Evolutionary conservation across 208 protist genomes (phyloP), one percentile per base, ranked within the genome.

Genomic region (Acanthamoeba triangularis): DNA sequence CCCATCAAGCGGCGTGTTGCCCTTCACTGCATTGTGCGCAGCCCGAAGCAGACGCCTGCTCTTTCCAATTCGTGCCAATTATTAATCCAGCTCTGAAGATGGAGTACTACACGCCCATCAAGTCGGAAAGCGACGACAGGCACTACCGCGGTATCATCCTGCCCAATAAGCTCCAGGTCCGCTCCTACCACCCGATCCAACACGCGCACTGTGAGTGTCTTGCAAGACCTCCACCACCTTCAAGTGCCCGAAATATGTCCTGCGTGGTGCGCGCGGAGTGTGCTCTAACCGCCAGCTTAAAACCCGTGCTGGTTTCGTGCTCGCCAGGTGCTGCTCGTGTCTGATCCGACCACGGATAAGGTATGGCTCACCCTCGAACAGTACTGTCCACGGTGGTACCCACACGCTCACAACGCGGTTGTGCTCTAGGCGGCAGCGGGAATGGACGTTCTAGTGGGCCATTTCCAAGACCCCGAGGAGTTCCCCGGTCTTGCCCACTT

Each of bases 401-500:
- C 52, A 23, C 52, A 59, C 52, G 52, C 52, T 59, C 52, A 59
- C 18, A 23, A 54, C 49, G 49, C 3, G 25, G 33, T 74, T 30
- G 65, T 35, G 25, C 65, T 74, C 13, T 28, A 47, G 88, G 95
- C 74, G 33, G 97, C 97, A 25, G 97, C 97, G 4, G 90, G 96
- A 23, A 74, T 98, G 67, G 92, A 97, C 90, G 97, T 98, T 20
- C 33, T 56, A 37, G 97, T 97, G 33, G 98, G 98, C 10, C 96
- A 97, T 33, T 96, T 98, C 47, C 84, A 65, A 65, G 97, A 98
- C 84, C 98, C 98, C 1, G 94, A 95, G 3, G 95, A 98, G 25
- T 33, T 98, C 25, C 97, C 97, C n/a, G 98, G 98, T 23, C 95
- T 98, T 18, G 98, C 97, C 3, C 98, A 98, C 95, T 98, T 98